A percentile compares a stretch with the other conserved stretches of the same genome.
phyloP scores from a whole-genome alignment of 208 protist genomes.

The Crithidia fasciculata region DNA sequence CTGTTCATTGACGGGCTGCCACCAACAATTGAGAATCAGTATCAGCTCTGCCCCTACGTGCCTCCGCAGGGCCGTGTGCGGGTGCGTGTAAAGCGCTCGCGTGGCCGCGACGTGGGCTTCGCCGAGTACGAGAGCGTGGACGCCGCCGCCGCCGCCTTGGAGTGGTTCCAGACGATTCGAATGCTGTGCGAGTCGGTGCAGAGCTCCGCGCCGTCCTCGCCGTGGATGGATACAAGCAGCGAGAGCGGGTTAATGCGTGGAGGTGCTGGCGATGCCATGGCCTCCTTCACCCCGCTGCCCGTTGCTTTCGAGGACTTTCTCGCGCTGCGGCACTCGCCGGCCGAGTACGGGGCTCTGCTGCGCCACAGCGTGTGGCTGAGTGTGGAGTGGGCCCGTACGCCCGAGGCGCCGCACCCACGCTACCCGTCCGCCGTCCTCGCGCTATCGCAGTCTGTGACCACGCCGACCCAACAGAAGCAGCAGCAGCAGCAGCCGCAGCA shows the following conservation, averaged over 20 bases:
- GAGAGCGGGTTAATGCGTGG: background rate
- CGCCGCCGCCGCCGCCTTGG: constrained; percentile 37
- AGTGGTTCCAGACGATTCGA: constrained; percentile 51
- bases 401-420: constrained; percentile 6
- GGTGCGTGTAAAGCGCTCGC: constrained; percentile 54
- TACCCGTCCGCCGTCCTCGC: too few relatives aligned
- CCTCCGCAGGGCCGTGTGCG: constrained; percentile 47
- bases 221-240: background rate
- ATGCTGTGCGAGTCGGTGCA: constrained; percentile 32
- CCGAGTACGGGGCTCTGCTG: constrained; percentile 32
- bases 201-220: constrained; percentile 3
- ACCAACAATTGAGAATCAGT: constrained; percentile 40
- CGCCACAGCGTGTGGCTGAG: constrained; percentile 37
- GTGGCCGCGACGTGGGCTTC: constrained; percentile 58
- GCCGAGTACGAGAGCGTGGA: constrained; percentile 53
- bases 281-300: constrained; percentile 8
- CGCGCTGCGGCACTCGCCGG: constrained; percentile 6
- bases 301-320: constrained; percentile 46
- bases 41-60: constrained; percentile 49
- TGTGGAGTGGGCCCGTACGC: constrained; percentile 48
- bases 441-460: background rate
- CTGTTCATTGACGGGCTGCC: constrained; percentile 69
- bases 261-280: background rate
- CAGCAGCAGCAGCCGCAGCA: background rate
- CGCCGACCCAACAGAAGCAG: background rate